These are phyloP conservation scores for Plasmodium knowlesi DNA, from an alignment of 169 alveolate genomes.

Conservation along the genomic window DNA sequence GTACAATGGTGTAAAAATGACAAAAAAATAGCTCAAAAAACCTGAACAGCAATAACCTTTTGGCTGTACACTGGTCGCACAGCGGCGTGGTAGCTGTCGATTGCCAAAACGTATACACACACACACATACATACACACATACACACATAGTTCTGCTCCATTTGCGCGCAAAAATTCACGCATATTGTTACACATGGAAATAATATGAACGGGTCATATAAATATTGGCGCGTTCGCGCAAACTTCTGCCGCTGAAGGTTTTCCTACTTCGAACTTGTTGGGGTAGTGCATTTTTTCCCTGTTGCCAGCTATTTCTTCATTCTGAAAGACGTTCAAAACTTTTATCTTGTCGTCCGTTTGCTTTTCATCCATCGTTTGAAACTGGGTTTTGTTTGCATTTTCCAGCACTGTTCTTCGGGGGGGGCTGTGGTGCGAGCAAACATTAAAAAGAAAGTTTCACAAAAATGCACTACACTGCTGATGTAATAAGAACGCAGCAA, in stretches of 20 bases:
- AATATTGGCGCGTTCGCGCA: not conserved
- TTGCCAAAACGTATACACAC: not conserved
- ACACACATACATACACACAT: not conserved
- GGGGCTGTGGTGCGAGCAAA: not conserved
- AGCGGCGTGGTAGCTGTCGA: not conserved
- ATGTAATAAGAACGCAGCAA: not conserved
- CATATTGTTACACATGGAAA: not conserved
- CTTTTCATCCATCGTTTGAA: constrained; percentile 39
- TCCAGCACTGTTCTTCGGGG: not conserved
- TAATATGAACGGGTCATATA: not conserved
- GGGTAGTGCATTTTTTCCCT: constrained; percentile 18
- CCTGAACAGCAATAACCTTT: not conserved
- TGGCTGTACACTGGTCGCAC: not conserved
- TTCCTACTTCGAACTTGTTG: constrained; percentile 61
- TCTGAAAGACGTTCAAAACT: constrained; percentile 68
- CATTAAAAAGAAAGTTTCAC: not conserved
- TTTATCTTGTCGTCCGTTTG: constrained; percentile 52
- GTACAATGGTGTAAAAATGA: not conserved
- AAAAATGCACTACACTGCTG: not conserved
- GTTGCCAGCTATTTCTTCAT: constrained; percentile 34
- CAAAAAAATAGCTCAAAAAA: not conserved
- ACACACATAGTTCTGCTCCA: not conserved
- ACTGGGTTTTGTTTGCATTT: constrained; percentile 1
- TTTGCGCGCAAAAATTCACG: not conserved
- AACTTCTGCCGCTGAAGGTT: not conserved